A percentile compares a stretch with the other conserved stretches of the same genome.
Evolutionary conservation across 2,329 filamentous ascomycete genomes (phyloP).

Genomic region (Colletotrichum endophyticum): DNA sequence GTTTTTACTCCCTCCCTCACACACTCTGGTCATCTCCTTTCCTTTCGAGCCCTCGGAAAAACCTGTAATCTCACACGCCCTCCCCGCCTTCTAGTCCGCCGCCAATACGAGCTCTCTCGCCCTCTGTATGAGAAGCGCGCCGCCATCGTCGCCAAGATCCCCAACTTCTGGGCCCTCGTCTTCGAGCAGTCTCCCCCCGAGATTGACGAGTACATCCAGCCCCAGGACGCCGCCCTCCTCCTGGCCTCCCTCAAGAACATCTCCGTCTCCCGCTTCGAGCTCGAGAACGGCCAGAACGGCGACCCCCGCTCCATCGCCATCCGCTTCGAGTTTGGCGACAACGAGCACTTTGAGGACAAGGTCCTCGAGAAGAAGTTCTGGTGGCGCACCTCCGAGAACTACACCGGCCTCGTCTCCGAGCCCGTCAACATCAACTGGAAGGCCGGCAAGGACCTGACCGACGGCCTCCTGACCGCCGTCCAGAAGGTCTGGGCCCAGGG

Average conservation of each 20-base stretch:
- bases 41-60: not conserved
- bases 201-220: constrained; percentile 87
- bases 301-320: constrained; percentile 83
- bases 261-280: constrained; percentile 80
- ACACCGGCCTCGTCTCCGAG: constrained; percentile 82
- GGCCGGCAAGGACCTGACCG: constrained; percentile 81
- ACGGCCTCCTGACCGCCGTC: constrained; percentile 78
- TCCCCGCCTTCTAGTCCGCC: constrained; percentile 63
- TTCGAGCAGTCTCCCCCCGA: constrained; percentile 86
- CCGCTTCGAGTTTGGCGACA: constrained; percentile 79
- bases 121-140: constrained; percentile 80
- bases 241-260: constrained; percentile 70
- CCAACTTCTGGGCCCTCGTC: constrained; percentile 94
- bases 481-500: constrained; percentile 67
- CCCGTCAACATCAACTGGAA: constrained; percentile 91
- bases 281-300: constrained; percentile 62
- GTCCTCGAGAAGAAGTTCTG: constrained; percentile 91
- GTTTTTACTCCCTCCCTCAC: constrained; percentile 24
- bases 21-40: not conserved
- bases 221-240: constrained; percentile 77
- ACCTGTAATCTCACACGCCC: not conserved
- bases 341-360: constrained; percentile 81
- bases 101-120: constrained; percentile 70
- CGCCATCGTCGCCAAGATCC: constrained; percentile 72
- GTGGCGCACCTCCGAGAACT: constrained; percentile 74